phyloP scores from a whole-genome alignment of 148 eudicot genomes.

The Drosera capensis region DNA sequence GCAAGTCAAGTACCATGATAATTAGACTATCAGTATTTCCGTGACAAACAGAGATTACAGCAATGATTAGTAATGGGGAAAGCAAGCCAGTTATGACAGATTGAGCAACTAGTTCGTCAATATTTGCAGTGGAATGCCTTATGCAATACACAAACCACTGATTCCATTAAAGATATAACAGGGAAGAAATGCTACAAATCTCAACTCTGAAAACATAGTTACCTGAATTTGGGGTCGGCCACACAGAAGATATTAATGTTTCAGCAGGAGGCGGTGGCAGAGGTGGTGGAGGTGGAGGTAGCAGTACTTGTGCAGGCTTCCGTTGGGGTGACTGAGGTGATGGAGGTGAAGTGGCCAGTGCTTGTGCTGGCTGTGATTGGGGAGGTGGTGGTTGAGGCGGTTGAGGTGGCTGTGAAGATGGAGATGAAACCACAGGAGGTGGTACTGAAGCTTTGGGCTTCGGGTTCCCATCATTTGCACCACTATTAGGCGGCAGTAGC shows the following conservation, averaged over 20 bases:
- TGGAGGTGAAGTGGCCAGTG: slow-evolving; percentile 16
- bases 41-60: slow-evolving; percentile 10
- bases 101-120: no score
- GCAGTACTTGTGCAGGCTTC: no score
- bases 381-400: slow-evolving; percentile 16
- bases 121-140: no score
- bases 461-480: slow-evolving; percentile 13
- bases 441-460: slow-evolving; percentile 16
- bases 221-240: slow-evolving; percentile 57
- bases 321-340: slow-evolving; percentile 17
- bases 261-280: slow-evolving; percentile 14
- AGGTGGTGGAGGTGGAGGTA: slow-evolving; percentile 15
- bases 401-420: slow-evolving; percentile 14
- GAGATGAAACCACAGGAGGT: slow-evolving; percentile 19
- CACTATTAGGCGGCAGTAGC: slow-evolving; percentile 11
- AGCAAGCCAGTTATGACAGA: slow-evolving; percentile 46
- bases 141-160: no score
- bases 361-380: slow-evolving; percentile 9
- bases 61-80: slow-evolving; percentile 18
- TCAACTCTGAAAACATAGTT: neutral
- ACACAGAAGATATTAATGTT: slow-evolving; percentile 20
- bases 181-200: neutral
- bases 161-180: neutral
- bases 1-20: neutral
- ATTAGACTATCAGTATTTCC: neutral